Conservation (phyloP, 2,329 filamentous ascomycete genomes). For the Xylaria multiplex region DNA sequence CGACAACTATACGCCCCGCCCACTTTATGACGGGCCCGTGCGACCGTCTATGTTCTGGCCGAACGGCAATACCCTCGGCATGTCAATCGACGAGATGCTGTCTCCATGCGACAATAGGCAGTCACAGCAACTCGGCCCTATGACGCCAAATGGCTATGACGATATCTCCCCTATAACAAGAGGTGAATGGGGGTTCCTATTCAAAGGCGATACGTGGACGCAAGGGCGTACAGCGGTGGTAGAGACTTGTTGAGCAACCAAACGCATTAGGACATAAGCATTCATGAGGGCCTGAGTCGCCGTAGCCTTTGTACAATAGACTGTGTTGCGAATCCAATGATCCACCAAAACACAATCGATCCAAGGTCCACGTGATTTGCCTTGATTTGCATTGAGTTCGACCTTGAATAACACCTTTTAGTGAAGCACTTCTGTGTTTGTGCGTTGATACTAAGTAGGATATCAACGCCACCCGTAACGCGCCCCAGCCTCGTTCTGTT, state of each 20-base stretch:
- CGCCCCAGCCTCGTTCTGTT: conserved; percentile 82
- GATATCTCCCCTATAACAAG: conserved; percentile 71
- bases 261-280: conserved; percentile 12
- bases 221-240: conserved; percentile 60
- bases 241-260: conserved; percentile 58
- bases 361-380: neutral
- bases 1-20: conserved; percentile 47
- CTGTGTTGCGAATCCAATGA: conserved; percentile 23
- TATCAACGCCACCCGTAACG: conserved; percentile 79
- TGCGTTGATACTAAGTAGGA: neutral
- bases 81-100: conserved; percentile 58
- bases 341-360: conserved; percentile 5
- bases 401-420: neutral
- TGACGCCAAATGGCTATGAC: conserved; percentile 68
- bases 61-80: conserved; percentile 30
- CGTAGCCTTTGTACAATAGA: conserved; percentile 22
- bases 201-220: conserved; percentile 59
- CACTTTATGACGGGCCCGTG: conserved; percentile 36
- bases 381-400: neutral
- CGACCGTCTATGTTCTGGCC: conserved; percentile 37
- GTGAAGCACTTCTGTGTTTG: neutral
- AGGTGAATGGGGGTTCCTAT: conserved; percentile 71
- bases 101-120: conserved; percentile 36
- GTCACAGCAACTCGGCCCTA: conserved; percentile 55
- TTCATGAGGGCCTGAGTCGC: conserved; percentile 2